These are phyloP conservation scores for Torrubiellomyces zombiae DNA, from an alignment of 2,329 filamentous ascomycete genomes.

Conservation along the genomic window DNA sequence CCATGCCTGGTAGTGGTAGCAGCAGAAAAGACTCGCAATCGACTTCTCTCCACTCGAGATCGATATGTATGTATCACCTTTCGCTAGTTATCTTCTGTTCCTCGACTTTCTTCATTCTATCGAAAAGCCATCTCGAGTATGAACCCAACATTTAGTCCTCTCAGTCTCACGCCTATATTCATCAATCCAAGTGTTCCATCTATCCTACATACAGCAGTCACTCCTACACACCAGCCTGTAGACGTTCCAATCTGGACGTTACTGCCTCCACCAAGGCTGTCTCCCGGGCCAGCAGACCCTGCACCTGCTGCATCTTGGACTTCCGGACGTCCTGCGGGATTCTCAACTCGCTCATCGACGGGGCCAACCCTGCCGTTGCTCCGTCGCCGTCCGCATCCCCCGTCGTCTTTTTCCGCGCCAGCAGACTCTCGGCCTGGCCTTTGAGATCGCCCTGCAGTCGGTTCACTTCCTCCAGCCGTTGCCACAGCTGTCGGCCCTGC, in stretches of 20 bases:
- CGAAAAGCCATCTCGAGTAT: too few relatives aligned
- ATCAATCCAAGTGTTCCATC: too few relatives aligned
- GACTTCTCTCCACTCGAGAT: too few relatives aligned
- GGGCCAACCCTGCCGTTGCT: conserved; percentile 14
- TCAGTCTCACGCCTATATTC: too few relatives aligned
- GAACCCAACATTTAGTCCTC: too few relatives aligned
- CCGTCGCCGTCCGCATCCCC: conserved; percentile 28
- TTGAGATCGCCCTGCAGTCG: conserved; percentile 32
- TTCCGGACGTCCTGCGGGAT: conserved; percentile 45
- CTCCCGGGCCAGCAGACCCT: conserved; percentile 46
- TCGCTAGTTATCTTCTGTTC: too few relatives aligned
- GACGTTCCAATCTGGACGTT: conserved; percentile 41
- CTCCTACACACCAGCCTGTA: conserved; percentile 22
- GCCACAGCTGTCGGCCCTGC: conserved; percentile 5
- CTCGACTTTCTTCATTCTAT: too few relatives aligned
- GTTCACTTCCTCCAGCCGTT: conserved; percentile 17
- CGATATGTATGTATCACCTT: too few relatives aligned
- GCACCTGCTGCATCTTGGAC: conserved; percentile 47
- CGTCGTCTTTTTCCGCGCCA: conserved; percentile 34
- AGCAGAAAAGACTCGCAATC: too few relatives aligned
- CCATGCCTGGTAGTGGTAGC: too few relatives aligned
- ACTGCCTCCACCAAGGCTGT: conserved; percentile 52
- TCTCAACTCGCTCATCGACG: conserved; percentile 29
- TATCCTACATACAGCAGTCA: too few relatives aligned
- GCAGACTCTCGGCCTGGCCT: conserved; percentile 35